A percentile compares a stretch with the other conserved stretches of the same genome.
Conservation (phyloP, 768 basidiomycete genomes). For the Amanita exitialis region DNA sequence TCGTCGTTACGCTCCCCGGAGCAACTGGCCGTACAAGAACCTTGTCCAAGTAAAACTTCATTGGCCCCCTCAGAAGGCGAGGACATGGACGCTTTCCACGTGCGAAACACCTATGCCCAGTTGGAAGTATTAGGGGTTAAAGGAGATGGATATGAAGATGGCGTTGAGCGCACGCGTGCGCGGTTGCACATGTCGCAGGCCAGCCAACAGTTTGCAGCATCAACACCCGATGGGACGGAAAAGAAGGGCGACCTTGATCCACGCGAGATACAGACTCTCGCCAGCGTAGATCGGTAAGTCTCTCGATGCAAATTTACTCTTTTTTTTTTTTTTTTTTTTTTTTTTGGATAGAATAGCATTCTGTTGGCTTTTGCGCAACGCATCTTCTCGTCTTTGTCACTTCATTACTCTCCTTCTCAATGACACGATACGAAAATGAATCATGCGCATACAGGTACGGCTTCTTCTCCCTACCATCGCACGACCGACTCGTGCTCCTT, state of each 20-base stretch:
- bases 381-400: too few relatives aligned
- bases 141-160: constrained; percentile 92
- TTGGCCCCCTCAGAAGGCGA: constrained; percentile 69
- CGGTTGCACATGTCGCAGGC: constrained; percentile 43
- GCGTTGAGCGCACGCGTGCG: constrained; percentile 86
- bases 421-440: not conserved
- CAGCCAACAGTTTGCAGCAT: constrained; percentile 49
- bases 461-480: constrained; percentile 72
- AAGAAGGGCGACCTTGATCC: constrained; percentile 57
- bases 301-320: too few relatives aligned
- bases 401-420: too few relatives aligned
- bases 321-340: too few relatives aligned
- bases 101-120: constrained; percentile 81
- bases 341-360: too few relatives aligned
- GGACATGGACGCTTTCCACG: constrained; percentile 74
- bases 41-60: constrained; percentile 39
- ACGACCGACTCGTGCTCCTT: constrained; percentile 76
- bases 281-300: constrained; percentile 79
- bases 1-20: not conserved
- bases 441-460: constrained; percentile 58
- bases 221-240: constrained; percentile 47
- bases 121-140: constrained; percentile 87
- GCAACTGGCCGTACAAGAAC: constrained; percentile 2
- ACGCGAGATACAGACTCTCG: constrained; percentile 65
- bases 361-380: too few relatives aligned